Conservation (phyloP, 139 green algal genomes). For the Tetraselmis striata region DNA sequence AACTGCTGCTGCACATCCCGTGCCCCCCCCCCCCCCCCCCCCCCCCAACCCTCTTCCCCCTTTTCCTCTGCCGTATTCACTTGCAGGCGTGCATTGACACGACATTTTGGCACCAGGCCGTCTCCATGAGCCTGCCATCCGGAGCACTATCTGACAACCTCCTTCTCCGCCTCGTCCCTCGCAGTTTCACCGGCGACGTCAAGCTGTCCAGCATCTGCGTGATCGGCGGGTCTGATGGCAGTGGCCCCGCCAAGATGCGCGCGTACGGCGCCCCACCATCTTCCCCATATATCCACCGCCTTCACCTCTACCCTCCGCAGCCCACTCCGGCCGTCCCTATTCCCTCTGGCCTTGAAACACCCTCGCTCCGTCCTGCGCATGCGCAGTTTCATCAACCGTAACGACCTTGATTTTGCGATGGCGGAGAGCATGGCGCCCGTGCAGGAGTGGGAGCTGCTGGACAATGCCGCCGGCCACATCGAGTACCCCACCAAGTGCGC, state of each 20-base stretch:
- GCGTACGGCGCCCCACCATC: neutral
- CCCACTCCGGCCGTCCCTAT: neutral
- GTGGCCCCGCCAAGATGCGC: conserved; percentile 48
- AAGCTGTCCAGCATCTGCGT: conserved; percentile 79
- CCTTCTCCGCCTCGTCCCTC: too few relatives aligned
- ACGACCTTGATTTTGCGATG: conserved; percentile 76
- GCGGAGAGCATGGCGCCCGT: conserved; percentile 44
- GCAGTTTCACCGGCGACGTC: conserved; percentile 68
- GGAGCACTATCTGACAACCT: too few relatives aligned
- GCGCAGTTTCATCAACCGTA: conserved; percentile 62
- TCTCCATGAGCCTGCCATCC: too few relatives aligned
- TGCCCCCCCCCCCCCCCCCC: neutral
- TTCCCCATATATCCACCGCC: too few relatives aligned
- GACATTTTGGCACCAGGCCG: too few relatives aligned
- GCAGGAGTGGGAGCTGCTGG: conserved; percentile 78
- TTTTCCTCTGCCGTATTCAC: too few relatives aligned
- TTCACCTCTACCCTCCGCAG: too few relatives aligned
- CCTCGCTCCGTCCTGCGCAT: too few relatives aligned
- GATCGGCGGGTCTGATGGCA: conserved; percentile 50
- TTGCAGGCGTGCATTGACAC: too few relatives aligned
- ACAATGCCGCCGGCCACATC: conserved; percentile 41
- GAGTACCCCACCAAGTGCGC: conserved; percentile 59
- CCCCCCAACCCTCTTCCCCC: neutral
- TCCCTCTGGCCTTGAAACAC: neutral
- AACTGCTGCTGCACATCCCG: conserved; percentile 83